Percentiles rank a stretch among this genome's conserved stretches.
phyloP scores from a whole-genome alignment of 1,284 basidiomycete genomes.

The Puccinia hordei region DNA sequence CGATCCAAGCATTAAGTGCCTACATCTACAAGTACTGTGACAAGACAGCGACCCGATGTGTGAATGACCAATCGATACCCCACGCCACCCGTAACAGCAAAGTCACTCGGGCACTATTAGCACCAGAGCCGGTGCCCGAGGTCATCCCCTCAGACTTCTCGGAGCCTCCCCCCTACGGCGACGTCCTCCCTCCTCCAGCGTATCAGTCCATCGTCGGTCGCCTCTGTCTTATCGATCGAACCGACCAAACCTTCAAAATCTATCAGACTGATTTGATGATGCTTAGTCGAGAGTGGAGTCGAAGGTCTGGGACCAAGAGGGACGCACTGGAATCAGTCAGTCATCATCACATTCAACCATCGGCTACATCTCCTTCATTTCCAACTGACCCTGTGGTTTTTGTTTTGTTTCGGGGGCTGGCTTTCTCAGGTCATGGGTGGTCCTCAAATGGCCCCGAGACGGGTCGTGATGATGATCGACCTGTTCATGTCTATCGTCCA shows the following conservation, averaged over 20 bases:
- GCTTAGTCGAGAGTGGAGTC: constrained; percentile 36
- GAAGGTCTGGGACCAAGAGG: constrained; percentile 1
- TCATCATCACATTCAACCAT: neutral
- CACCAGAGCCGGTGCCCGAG: neutral
- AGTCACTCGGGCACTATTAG: neutral
- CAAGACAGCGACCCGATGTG: neutral
- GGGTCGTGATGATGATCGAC: constrained; percentile 31
- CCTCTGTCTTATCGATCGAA: constrained; percentile 37
- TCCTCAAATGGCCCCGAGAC: constrained; percentile 30
- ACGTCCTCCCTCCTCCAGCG: constrained; percentile 28
- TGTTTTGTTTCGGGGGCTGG: neutral
- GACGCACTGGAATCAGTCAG: constrained; percentile 39
- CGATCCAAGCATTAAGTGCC: constrained; percentile 12
- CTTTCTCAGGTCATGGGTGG: constrained; percentile 31
- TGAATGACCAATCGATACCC: neutral
- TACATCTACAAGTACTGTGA: constrained; percentile 36
- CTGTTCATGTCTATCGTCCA: constrained; percentile 48
- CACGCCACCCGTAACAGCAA: neutral
- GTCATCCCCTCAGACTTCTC: neutral
- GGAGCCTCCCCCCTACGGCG: constrained; percentile 34
- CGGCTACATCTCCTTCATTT: too few relatives aligned
- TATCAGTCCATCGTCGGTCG: constrained; percentile 35
- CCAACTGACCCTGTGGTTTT: neutral
- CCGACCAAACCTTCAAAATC: constrained; percentile 42
- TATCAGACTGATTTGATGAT: constrained; percentile 44